Evolutionary conservation across 768 basidiomycete genomes (phyloP).

Genomic region (Candolleomyces efflorescens): DNA sequence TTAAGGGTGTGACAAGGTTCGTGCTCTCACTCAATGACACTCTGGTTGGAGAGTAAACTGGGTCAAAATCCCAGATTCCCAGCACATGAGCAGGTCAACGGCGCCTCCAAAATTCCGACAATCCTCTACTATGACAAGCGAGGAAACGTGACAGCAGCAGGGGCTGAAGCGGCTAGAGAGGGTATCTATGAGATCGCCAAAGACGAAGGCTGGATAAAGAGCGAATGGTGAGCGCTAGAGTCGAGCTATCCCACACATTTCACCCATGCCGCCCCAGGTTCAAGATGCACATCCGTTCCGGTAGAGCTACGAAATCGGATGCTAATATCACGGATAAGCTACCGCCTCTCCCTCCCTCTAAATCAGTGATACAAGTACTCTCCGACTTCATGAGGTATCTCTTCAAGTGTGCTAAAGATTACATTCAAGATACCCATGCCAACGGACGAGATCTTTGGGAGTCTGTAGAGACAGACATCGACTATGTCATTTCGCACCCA

Average conservation of each 20-base stretch:
- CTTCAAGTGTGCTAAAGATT: conserved; percentile 1
- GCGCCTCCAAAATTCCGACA: conserved; percentile 44
- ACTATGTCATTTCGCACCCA: conserved; percentile 11
- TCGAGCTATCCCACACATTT: conserved; percentile 3
- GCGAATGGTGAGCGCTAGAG: conserved; percentile 37
- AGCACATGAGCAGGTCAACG: conserved; percentile 35
- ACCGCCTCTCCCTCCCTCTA: conserved; percentile 2
- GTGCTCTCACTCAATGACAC: neutral
- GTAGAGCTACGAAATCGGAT: neutral
- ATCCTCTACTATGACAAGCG: conserved; percentile 39
- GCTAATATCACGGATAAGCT: neutral
- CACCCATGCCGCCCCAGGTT: conserved; percentile 3
- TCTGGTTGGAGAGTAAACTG: neutral
- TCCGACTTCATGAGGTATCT: conserved; percentile 11
- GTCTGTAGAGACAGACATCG: conserved; percentile 21
- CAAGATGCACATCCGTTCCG: conserved; percentile 12
- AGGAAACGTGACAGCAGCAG: conserved; percentile 33
- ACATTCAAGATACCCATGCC: conserved; percentile 8
- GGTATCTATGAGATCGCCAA: conserved; percentile 32
- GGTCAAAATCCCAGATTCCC: conserved; percentile 30
- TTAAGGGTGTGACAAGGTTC: conserved; percentile 19
- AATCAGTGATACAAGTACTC: conserved; percentile 4
- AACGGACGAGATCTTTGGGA: conserved; percentile 8
- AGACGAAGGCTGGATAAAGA: conserved; percentile 40
- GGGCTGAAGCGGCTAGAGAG: conserved; percentile 39